A percentile compares a stretch with the other conserved stretches of the same genome.
Conservation (phyloP, 352 stramenopile genomes). For the Pythium insidiosum region DNA sequence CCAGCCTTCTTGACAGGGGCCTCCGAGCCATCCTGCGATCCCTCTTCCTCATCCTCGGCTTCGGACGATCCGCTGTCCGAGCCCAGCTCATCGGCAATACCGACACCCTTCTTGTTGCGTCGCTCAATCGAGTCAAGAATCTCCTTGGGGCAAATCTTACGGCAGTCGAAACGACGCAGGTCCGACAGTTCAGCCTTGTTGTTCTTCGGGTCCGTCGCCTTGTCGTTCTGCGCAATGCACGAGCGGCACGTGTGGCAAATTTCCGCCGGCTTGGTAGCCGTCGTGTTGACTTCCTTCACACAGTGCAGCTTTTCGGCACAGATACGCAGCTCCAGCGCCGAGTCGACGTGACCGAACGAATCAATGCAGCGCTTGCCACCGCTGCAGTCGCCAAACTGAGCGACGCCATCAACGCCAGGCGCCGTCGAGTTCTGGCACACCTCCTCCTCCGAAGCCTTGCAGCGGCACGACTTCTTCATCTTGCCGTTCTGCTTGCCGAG, state of each 20-base stretch:
- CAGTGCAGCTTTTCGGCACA: conserved; percentile 71
- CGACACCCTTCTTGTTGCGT: conserved; percentile 40
- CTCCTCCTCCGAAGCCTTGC: conserved; percentile 24
- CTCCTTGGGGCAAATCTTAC: conserved; percentile 56
- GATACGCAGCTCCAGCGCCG: conserved; percentile 33
- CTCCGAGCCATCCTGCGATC: not conserved
- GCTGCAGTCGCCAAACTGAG: conserved; percentile 67
- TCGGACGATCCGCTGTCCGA: conserved; percentile 17
- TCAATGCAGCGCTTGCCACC: conserved; percentile 33
- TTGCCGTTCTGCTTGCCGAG: conserved; percentile 50
- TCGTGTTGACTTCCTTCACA: conserved; percentile 62
- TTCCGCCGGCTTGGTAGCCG: conserved; percentile 37
- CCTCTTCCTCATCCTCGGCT: conserved; percentile 3
- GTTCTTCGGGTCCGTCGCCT: too few relatives aligned
- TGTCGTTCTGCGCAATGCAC: conserved; percentile 72
- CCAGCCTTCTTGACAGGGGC: not conserved
- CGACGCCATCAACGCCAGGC: conserved; percentile 24
- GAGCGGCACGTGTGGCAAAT: conserved; percentile 82
- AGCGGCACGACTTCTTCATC: conserved; percentile 64
- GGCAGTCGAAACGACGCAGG: conserved; percentile 68
- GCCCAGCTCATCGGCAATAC: conserved; percentile 48
- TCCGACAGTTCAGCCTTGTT: conserved; percentile 38
- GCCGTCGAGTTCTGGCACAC: conserved; percentile 45
- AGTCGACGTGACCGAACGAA: conserved; percentile 54
- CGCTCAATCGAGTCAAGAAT: conserved; percentile 50